Base-by-base conservation (phyloP, 371 early-diverging fungal species). In the Smittium culicis region DNA sequence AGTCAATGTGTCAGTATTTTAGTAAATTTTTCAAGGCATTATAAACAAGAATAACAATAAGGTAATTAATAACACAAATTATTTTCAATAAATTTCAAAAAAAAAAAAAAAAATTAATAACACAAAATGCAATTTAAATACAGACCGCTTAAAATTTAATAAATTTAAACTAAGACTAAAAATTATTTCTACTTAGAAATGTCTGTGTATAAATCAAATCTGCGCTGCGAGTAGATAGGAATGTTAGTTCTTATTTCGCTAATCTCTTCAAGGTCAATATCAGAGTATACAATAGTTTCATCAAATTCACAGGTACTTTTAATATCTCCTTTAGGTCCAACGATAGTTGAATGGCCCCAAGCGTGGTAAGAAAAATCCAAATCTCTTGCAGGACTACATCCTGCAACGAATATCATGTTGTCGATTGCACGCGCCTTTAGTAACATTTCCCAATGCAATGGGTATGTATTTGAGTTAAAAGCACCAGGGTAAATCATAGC, bases 401-500 rank as follows among this genome's bases (percentile, higher is more conserved):
- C 87, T 14, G 91, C 94, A 0, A 93, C 92, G 69, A 71, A 77
- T 27, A 71, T 66, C 65, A 33, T 30, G 69, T 67, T 65, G 69
- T 64, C 67, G 17, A 66, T 65, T 24, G 68, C 69, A 3, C 66
- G 78, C 0, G 94, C 89, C 1, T 94, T 82, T 72, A 88, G 86
- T 61, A 96, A 73, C 35, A 96, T 76, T 72, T 97, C 96, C 95
- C 96, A 97, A 69, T 94, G 89, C 68, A 91, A 65, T 2, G 96
- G 95, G 17, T 96, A 95, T 2, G 96, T 97, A 2, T 89, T 91
- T 80, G 84, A 83, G 74, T 96, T 96, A 77, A 96, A 96, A 0
- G 96, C 96, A 1, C 90, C 92, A 25, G 96, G 98, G 71, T 94
- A 97, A 35, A 96, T 80, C 96, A 97, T 93, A 16, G 86, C 89